Evolutionary conservation across 371 early-diverging fungal genomes (phyloP), one percentile per base, ranked within the genome.

Genomic region (Mucor ambiguus): DNA sequence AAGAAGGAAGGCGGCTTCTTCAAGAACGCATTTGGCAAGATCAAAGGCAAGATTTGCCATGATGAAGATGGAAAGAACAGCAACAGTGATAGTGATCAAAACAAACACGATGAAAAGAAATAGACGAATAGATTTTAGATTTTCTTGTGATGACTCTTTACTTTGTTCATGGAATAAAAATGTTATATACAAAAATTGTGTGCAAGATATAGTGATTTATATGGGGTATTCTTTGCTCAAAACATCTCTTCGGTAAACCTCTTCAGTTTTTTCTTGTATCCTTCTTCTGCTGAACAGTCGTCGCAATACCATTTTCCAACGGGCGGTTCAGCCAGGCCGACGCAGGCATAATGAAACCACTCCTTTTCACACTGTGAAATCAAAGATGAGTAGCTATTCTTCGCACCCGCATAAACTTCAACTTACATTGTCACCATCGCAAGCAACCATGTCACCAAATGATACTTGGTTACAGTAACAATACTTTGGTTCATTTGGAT

Each of bases 381-480:
- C 46, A n/a, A 63, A 24, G 2, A 57, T 35, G 33, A 58, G 20
- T 6, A 14, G 57, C 46, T 38, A 12, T 4, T 22, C 12, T 35
- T 7, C 2, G 20, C 18, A 49, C 33, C 9, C 16, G n/a, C 11
- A 41, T 22, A 18, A 9, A 32, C 22, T 18, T 30, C 8, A 16
- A 74, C 84, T 77, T 87, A 92, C 94, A 67, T 93, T 93, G 32
- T 87, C 89, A 35, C 94, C 92, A 77, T 98, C 98, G 71, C 98
- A 98, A 18, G 93, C 98, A 71, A 98, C 92, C 98, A 98, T 98
- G 57, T 96, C 95, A n/a, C 98, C 98, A 77, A 87, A 97, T 11
- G 96, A 96, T 8, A 98, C 96, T 77, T 96, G 95, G 49, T 92
- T 87, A 67, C 98, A 98, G 67, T 92, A 91, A 78, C 98, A 98